A percentile compares a stretch with the other conserved stretches of the same genome.
Evolutionary conservation across 768 basidiomycete genomes (phyloP).

Genomic region (Xanthoconium stramineum): DNA sequence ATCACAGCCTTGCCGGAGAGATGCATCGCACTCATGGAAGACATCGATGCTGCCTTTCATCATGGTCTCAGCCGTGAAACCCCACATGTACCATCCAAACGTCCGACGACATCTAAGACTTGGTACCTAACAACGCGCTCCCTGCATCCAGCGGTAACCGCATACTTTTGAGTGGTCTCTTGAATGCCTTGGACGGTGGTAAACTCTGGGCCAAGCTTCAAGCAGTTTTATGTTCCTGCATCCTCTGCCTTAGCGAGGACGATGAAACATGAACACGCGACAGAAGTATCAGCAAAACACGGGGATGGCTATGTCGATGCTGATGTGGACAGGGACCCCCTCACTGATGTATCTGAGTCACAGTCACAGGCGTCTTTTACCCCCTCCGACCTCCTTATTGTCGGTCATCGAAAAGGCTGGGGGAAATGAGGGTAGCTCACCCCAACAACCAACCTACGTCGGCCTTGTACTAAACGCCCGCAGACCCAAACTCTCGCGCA

Average conservation of each 20-base stretch:
- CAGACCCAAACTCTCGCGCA: slow-evolving; percentile 39
- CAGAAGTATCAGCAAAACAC: no score
- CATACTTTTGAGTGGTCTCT: slow-evolving; percentile 67
- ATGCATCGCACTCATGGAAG: slow-evolving; percentile 57
- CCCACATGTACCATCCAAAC: background rate
- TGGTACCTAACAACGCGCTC: slow-evolving; percentile 15
- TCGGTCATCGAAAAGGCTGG: slow-evolving; percentile 19
- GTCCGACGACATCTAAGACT: background rate
- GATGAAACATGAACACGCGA: no score
- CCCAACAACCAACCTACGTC: background rate
- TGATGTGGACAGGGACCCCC: background rate
- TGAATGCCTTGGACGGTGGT: slow-evolving; percentile 79
- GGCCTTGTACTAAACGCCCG: slow-evolving; percentile 33
- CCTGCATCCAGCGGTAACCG: slow-evolving; percentile 27
- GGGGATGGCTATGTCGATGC: background rate
- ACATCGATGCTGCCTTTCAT: slow-evolving; percentile 76
- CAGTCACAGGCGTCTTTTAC: background rate
- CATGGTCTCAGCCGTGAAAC: slow-evolving; percentile 38
- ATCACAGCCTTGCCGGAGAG: slow-evolving; percentile 37
- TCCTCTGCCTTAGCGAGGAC: background rate
- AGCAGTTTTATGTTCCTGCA: slow-evolving; percentile 59
- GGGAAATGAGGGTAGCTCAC: background rate
- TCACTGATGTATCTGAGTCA: slow-evolving; percentile 19
- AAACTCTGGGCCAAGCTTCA: slow-evolving; percentile 61
- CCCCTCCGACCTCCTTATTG: background rate